phyloP scores from a whole-genome alignment of 331 rosid species.

The Prunus yedoensis region DNA sequence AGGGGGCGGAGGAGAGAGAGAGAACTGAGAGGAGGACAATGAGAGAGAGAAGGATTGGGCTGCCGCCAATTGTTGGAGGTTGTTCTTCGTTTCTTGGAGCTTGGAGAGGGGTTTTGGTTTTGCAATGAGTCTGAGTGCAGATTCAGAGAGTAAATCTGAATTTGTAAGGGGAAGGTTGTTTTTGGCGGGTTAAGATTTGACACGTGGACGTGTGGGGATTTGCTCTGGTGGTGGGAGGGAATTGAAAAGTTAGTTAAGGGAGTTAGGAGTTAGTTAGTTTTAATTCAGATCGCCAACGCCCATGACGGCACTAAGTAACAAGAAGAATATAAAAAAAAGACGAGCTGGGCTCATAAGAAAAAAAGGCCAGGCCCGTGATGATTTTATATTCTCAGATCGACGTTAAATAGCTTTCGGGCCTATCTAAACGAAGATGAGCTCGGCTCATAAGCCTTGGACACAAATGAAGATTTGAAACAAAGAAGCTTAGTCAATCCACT shows the following conservation, averaged over 20 bases:
- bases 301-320: no score
- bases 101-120: no score
- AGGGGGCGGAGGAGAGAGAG: conserved; percentile 8
- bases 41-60: conserved; percentile 16
- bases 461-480: no score
- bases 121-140: not conserved
- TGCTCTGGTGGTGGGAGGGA: not conserved
- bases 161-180: not conserved
- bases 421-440: not conserved
- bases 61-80: conserved; percentile 22
- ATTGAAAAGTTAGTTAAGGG: not conserved
- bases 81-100: not conserved
- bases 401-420: no score
- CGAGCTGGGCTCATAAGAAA: not conserved
- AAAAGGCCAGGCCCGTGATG: not conserved
- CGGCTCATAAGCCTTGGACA: not conserved
- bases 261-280: not conserved
- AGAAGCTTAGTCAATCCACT: no score
- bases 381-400: no score
- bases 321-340: rapidly evolving
- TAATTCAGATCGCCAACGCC: no score
- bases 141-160: not conserved
- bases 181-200: conserved; percentile 23
- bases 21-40: conserved; percentile 5
- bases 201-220: conserved; percentile 2